These are phyloP conservation scores for Croton laevigatus DNA, from an alignment of 441 rosid genomes.

Conservation along the genomic window DNA sequence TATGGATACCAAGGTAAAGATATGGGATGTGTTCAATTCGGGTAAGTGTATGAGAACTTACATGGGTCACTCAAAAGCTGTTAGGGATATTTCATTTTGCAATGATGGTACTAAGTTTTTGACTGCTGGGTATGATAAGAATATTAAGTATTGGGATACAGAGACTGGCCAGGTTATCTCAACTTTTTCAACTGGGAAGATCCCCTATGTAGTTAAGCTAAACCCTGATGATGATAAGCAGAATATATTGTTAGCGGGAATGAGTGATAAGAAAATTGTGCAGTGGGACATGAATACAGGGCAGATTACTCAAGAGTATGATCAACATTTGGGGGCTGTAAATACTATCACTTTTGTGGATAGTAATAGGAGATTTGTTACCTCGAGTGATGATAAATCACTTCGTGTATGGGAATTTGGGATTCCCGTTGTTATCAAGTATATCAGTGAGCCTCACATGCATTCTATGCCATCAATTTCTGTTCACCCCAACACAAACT, in stretches of 20 bases:
- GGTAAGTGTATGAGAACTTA: constrained; percentile 99
- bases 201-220: constrained; percentile 91
- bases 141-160: constrained; percentile 96
- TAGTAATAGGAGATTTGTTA: constrained; percentile 90
- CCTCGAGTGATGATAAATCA: constrained; percentile 98
- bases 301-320: constrained; percentile 95
- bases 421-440: constrained; percentile 96
- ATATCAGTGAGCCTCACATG: constrained; percentile 99
- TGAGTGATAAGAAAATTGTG: constrained; percentile 99
- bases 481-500: constrained; percentile 86
- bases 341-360: constrained; percentile 98
- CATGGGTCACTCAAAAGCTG: constrained; percentile 96
- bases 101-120: constrained; percentile 95
- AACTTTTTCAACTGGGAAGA: constrained; percentile 84
- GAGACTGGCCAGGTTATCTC: constrained; percentile 98
- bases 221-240: constrained; percentile 97
- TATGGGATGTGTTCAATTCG: constrained; percentile 97
- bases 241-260: constrained; percentile 88
- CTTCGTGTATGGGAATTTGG: constrained; percentile 99
- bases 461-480: constrained; percentile 98
- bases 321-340: constrained; percentile 98
- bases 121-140: constrained; percentile 93
- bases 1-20: constrained; percentile 94
- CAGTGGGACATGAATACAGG: constrained; percentile 98
- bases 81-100: constrained; percentile 85